Base-by-base conservation (phyloP, 495 filamentous ascomycete species). In the Penicillium nucicola region DNA sequence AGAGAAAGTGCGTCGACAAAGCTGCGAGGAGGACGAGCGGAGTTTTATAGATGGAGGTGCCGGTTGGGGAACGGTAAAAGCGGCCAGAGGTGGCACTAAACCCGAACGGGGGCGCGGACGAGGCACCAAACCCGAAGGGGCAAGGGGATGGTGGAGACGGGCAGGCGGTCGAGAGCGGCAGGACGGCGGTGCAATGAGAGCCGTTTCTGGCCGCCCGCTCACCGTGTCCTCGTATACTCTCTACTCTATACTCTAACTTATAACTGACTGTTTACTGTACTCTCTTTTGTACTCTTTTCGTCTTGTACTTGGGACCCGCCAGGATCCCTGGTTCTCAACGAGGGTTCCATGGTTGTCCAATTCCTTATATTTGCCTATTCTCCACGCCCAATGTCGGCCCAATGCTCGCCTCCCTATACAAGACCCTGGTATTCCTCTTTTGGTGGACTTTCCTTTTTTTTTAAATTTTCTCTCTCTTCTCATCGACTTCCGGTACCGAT, bases 301-400 rank as follows among this genome's bases (percentile, higher is more conserved):
- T n/a, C n/a, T n/a, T n/a, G n/a, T n/a, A n/a, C 47, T 55, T 48
- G 48, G 48, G 47, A 50, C 43, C 53, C 53, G 53, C 53, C 50
- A 17, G 50, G 40, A 45, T 52, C 53, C 53, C 47, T 52, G 34
- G 40, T 45, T 46, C 47, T 53, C 19, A 42, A 31, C 18, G 35
- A n/a, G 30, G 46, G 41, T 31, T 39, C 38, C 28, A 38, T 55
- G 35, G 20, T 35, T 32, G 14, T 10, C 14, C 28, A 36, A 5
- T 40, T 19, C 45, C n/a, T 54, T 42, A 37, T 43, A 22, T 41
- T 8, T 28, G 6, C 25, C 25, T 28, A 28, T 28, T 28, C 10
- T 28, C 25, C 10, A 28, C 25, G 25, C 25, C 25, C 25, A 28
- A 28, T 28, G 25, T 28, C 25, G 25, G 25, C 25, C 25, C 25